Conservation (phyloP, 169 alveolate species). For the Plasmodium cynomolgi region DNA sequence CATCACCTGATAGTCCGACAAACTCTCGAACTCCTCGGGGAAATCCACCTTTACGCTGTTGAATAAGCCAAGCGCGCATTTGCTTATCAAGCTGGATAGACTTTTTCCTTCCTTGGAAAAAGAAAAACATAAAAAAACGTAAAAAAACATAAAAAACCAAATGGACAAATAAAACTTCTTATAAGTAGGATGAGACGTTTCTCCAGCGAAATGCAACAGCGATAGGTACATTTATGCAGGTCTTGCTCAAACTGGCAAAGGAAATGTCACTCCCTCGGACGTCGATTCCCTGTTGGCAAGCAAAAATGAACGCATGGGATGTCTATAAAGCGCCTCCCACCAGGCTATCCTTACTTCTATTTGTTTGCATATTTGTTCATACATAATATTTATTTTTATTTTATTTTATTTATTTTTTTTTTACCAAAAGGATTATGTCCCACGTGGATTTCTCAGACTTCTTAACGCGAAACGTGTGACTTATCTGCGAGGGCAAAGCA, state of each 20-base stretch:
- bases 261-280: conserved; percentile 72
- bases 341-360: not conserved
- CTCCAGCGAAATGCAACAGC: not conserved
- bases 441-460: conserved; percentile 72
- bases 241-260: conserved; percentile 59
- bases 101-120: conserved; percentile 57
- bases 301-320: not conserved
- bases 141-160: not conserved
- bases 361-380: not conserved
- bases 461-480: conserved; percentile 34
- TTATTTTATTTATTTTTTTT: too few species aligned
- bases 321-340: not conserved
- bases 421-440: conserved; percentile 56
- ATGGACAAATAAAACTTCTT: not conserved
- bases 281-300: conserved; percentile 58
- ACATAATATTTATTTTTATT: not conserved
- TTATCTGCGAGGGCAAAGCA: not conserved
- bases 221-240: conserved; percentile 47
- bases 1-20: conserved; percentile 68
- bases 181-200: not conserved
- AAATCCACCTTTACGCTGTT: conserved; percentile 26
- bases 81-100: conserved; percentile 49
- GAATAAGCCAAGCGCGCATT: conserved; percentile 36
- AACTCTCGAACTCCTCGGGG: conserved; percentile 72
- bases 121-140: conserved; percentile 8